Percentiles rank a stretch among this genome's conserved stretches.
Evolutionary conservation across 2,329 filamentous ascomycete species (phyloP).

Genomic region (Fusarium annulatum): DNA sequence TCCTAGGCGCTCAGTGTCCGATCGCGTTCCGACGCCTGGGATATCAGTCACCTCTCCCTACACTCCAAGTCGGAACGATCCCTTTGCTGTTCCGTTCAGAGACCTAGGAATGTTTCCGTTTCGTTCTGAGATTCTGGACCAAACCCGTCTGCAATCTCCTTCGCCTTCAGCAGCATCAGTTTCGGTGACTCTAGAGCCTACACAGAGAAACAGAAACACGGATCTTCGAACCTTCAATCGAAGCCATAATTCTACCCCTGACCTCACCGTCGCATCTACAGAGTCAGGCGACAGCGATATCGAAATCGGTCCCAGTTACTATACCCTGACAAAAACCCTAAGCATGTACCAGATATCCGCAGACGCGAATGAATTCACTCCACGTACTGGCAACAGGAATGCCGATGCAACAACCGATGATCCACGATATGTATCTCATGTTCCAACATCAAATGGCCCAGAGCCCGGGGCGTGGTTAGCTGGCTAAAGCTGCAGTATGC

Average conservation of each 20-base stretch:
- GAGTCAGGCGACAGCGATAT: conserved; percentile 1
- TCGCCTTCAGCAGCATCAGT: neutral
- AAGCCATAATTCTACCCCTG: conserved; percentile 7
- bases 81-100: neutral
- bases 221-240: neutral
- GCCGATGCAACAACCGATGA: neutral
- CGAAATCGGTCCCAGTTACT: neutral
- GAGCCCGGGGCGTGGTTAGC: conserved; percentile 25
- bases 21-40: neutral
- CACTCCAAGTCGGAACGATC: neutral
- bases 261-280: conserved; percentile 18
- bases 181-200: neutral
- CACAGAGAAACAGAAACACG: neutral
- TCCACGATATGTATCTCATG: neutral
- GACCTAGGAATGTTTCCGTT: neutral
- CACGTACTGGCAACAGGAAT: conserved; percentile 10
- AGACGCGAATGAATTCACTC: neutral
- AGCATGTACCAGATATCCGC: conserved; percentile 3
- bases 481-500: neutral
- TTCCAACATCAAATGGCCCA: neutral
- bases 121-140: neutral
- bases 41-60: neutral
- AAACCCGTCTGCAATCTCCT: neutral
- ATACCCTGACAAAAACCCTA: neutral
- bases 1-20: neutral